Conservation (phyloP, 768 basidiomycete genomes). For the Neoboletus magnificus region DNA sequence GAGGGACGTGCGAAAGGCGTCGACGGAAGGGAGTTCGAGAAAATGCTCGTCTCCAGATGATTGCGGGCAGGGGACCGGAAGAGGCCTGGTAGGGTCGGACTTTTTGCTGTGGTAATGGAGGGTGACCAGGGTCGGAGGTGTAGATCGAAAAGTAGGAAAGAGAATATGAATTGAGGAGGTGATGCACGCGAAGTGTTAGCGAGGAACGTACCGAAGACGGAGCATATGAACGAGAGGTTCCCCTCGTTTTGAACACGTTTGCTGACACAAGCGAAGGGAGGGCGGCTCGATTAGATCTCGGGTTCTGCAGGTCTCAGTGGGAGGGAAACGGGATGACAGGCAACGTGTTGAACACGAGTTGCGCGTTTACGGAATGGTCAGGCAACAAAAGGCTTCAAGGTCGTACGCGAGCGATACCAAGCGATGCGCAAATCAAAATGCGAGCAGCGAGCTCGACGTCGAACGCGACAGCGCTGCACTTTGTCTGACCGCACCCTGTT, state of each 20-base stretch:
- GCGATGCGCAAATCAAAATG: not conserved
- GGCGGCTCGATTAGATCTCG: constrained; percentile 32
- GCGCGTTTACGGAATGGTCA: constrained; percentile 32
- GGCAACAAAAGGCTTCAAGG: not conserved
- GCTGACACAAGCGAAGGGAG: constrained; percentile 28
- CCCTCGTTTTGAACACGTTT: constrained; percentile 75
- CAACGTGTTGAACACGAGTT: constrained; percentile 82
- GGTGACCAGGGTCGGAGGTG: constrained; percentile 15
- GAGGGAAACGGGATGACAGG: constrained; percentile 37
- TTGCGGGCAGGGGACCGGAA: constrained; percentile 35
- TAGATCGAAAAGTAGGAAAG: constrained; percentile 18
- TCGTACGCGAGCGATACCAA: not conserved
- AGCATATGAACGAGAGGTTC: constrained; percentile 49
- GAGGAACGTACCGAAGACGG: constrained; percentile 72
- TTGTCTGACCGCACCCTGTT: not conserved
- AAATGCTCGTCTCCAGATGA: constrained; percentile 39
- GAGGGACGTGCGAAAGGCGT: constrained; percentile 82
- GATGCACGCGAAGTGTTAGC: constrained; percentile 26
- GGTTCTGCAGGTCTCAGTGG: constrained; percentile 4
- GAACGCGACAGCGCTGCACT: not conserved
- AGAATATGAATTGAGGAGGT: constrained; percentile 25
- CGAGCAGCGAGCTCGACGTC: constrained; percentile 1
- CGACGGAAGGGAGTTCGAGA: constrained; percentile 60
- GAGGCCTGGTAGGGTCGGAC: constrained; percentile 61
- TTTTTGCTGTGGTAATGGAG: constrained; percentile 56